Conservation (phyloP, 139 green algal species). For the Gonium pectorale region DNA sequence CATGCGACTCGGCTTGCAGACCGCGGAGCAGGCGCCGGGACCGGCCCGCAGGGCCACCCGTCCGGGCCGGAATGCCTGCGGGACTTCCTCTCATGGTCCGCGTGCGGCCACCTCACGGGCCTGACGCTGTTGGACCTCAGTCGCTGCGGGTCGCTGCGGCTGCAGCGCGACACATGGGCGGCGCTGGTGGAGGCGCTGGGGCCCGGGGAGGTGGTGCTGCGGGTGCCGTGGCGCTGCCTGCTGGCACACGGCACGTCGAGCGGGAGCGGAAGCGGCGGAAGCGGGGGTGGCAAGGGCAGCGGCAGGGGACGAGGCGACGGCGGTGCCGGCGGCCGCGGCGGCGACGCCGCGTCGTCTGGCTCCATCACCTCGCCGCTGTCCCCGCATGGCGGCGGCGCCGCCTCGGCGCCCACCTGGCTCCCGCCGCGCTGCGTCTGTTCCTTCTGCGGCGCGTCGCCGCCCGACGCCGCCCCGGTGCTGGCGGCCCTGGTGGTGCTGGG, state of each 20-base stretch:
- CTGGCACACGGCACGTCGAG: background rate
- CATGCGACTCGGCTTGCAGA: too few species aligned
- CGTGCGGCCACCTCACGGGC: slow-evolving; percentile 11
- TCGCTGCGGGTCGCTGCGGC: background rate
- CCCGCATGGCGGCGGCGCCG: background rate
- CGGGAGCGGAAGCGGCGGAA: background rate
- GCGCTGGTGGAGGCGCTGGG: slow-evolving; percentile 28
- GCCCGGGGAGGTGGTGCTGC: background rate
- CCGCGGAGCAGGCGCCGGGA: background rate
- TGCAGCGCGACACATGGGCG: slow-evolving; percentile 1
- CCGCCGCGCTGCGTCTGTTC: slow-evolving; percentile 14
- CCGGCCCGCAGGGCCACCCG: background rate
- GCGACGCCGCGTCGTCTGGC: too few species aligned
- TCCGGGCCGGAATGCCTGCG: slow-evolving; percentile 2
- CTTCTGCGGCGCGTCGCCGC: slow-evolving; percentile 27
- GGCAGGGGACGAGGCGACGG: background rate
- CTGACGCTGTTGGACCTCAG: slow-evolving; percentile 39
- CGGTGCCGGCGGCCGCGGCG: background rate
- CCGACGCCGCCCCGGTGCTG: slow-evolving; percentile 18
- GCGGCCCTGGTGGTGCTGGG: slow-evolving; percentile 11
- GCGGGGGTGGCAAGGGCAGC: background rate
- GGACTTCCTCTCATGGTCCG: background rate
- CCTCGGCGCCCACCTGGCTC: background rate
- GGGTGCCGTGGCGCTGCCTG: slow-evolving; percentile 16
- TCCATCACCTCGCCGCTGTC: background rate